These are phyloP conservation scores for Babesia sp. DNA, from an alignment of 169 alveolate genomes.

Conservation along the genomic window DNA sequence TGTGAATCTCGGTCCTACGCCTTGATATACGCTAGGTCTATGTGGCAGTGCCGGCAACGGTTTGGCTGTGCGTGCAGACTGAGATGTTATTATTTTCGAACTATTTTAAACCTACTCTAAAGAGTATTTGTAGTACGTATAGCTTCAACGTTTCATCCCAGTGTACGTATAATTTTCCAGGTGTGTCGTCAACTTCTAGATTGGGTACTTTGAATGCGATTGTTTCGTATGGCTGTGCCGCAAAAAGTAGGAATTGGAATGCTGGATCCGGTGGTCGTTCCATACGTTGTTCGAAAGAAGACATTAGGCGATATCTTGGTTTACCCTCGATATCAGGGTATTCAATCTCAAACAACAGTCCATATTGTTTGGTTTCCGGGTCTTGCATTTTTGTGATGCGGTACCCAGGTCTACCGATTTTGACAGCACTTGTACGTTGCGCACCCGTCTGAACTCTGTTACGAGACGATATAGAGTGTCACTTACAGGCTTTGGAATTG, in stretches of 20 bases:
- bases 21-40: conserved; percentile 49
- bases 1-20: conserved; percentile 34
- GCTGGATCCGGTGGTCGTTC: conserved; percentile 89
- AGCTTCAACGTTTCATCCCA: conserved; percentile 92
- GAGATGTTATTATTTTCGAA: not conserved
- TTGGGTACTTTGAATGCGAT: conserved; percentile 96
- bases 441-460: conserved; percentile 56
- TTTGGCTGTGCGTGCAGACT: conserved; percentile 49
- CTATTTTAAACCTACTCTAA: conserved; percentile 61
- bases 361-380: conserved; percentile 90
- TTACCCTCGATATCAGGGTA: conserved; percentile 90
- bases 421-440: conserved; percentile 73
- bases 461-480: not conserved
- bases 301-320: conserved; percentile 93
- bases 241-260: conserved; percentile 94
- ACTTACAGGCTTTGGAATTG: conserved; percentile 70
- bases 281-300: conserved; percentile 93
- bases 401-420: conserved; percentile 98
- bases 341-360: conserved; percentile 94
- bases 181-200: conserved; percentile 81
- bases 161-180: conserved; percentile 85
- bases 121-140: conserved; percentile 88
- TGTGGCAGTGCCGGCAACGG: conserved; percentile 67
- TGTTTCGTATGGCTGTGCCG: conserved; percentile 98
- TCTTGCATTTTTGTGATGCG: conserved; percentile 93